These are phyloP conservation scores for Penicillium cosmopolitanum DNA, from an alignment of 495 filamentous ascomycete genomes.

Conservation along the genomic window DNA sequence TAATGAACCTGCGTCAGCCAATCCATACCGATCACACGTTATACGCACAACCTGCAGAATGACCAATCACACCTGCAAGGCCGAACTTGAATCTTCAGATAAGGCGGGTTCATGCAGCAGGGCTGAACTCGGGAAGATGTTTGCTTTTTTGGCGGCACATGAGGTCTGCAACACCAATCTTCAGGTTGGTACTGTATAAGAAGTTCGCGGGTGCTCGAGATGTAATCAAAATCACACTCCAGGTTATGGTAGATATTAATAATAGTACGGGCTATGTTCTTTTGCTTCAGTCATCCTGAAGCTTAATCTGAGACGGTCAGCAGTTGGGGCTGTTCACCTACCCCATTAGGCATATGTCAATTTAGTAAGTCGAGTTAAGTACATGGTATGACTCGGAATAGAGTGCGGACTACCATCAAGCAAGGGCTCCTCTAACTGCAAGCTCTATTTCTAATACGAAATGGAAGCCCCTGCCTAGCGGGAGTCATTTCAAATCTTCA, in stretches of 20 bases:
- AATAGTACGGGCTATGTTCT: no score
- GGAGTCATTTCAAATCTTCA: no score
- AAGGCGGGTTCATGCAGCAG: constrained; percentile 4
- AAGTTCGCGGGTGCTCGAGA: background rate
- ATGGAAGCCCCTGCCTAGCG: no score
- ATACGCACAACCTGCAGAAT: constrained; percentile 1
- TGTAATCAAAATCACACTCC: background rate
- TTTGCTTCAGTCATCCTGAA: background rate
- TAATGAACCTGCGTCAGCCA: background rate
- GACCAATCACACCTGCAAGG: background rate
- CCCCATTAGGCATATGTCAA: background rate
- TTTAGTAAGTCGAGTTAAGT: background rate
- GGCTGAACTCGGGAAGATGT: constrained; percentile 4
- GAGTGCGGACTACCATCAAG: background rate
- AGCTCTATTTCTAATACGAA: background rate
- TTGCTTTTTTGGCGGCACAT: constrained; percentile 7
- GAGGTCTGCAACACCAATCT: no score
- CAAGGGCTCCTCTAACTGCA: background rate
- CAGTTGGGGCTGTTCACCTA: background rate
- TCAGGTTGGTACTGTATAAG: background rate
- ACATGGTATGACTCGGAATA: background rate
- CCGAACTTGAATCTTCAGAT: background rate
- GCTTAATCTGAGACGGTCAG: background rate
- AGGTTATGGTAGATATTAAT: no score
- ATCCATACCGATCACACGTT: background rate